Percentiles rank a stretch among this genome's conserved stretches.
Conservation (phyloP, 495 filamentous ascomycete species). For the Hypoxylon trugodes region DNA sequence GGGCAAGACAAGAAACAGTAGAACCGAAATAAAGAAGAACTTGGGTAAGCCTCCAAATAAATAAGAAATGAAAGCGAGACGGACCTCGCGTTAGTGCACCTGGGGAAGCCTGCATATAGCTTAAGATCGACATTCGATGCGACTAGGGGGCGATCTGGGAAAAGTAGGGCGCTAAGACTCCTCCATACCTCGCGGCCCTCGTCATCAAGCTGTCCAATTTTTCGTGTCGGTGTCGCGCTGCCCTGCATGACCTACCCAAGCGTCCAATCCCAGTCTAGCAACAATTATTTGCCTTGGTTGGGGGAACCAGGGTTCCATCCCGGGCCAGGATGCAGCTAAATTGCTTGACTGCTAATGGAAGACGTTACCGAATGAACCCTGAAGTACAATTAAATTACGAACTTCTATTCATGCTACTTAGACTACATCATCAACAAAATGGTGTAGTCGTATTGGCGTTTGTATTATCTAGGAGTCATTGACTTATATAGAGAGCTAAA, state of each 20-base stretch:
- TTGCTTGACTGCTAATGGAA: conserved; percentile 20
- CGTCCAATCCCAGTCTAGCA: conserved; percentile 30
- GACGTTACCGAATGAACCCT: conserved; percentile 5
- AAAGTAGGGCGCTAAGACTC: conserved; percentile 28
- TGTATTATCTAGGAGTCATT: too few species aligned
- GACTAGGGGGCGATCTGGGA: conserved; percentile 14
- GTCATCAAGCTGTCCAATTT: conserved; percentile 36
- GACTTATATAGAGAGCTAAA: too few species aligned
- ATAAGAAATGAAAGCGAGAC: conserved; percentile 39
- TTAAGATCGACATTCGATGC: conserved; percentile 27
- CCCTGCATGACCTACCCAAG: conserved; percentile 32
- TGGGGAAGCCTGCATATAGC: conserved; percentile 36
- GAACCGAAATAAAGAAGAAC: conserved; percentile 30
- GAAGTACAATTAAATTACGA: conserved; percentile 32
- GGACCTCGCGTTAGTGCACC: conserved; percentile 34
- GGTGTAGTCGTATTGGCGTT: too few species aligned
- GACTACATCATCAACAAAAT: not conserved
- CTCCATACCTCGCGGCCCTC: conserved; percentile 37
- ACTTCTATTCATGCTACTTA: conserved; percentile 18
- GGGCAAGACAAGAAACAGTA: conserved; percentile 23
- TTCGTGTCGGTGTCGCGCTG: conserved; percentile 39
- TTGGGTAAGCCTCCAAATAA: conserved; percentile 37
- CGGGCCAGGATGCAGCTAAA: conserved; percentile 27
- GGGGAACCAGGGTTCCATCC: conserved; percentile 19
- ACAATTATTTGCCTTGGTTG: conserved; percentile 28